phyloP scores from a whole-genome alignment of 208 protist species.

The Leishmania turanica region DNA sequence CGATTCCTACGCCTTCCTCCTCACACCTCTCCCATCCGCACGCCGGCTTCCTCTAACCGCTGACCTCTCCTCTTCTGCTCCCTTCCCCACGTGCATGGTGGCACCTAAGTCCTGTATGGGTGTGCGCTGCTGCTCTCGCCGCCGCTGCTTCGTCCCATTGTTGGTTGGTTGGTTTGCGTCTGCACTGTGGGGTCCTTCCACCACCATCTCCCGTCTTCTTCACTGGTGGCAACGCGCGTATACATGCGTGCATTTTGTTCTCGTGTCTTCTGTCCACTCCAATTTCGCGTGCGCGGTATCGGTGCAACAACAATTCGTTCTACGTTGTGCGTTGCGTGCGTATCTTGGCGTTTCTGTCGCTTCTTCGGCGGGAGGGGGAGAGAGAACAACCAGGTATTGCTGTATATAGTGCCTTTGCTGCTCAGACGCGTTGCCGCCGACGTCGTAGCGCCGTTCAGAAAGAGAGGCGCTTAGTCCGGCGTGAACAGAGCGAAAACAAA shows the following conservation, averaged over 20 bases:
- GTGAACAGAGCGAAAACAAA: not conserved
- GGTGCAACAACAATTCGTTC: not conserved
- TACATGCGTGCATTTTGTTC: not conserved
- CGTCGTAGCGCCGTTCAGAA: not conserved
- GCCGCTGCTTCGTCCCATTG: not conserved
- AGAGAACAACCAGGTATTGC: not conserved
- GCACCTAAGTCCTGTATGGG: not conserved
- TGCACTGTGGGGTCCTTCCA: not conserved
- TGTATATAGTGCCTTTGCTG: not conserved
- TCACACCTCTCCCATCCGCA: not conserved
- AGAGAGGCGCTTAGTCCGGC: not conserved
- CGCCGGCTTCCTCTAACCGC: not conserved
- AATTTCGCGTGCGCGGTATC: not conserved
- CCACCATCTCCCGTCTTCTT: not conserved
- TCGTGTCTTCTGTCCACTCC: not conserved
- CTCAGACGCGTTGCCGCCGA: not conserved
- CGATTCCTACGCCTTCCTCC: not conserved
- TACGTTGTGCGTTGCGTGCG: not conserved
- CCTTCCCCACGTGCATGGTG: not conserved
- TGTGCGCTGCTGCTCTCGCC: not conserved
- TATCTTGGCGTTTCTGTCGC: not conserved
- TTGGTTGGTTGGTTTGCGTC: not conserved
- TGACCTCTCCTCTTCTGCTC: not conserved
- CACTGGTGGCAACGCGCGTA: not conserved
- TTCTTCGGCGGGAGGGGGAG: not conserved